Evolutionary conservation across 176 grass and related monocot genomes (phyloP), one percentile per base, ranked within the genome.

Genomic region (Oryza longistaminata): DNA sequence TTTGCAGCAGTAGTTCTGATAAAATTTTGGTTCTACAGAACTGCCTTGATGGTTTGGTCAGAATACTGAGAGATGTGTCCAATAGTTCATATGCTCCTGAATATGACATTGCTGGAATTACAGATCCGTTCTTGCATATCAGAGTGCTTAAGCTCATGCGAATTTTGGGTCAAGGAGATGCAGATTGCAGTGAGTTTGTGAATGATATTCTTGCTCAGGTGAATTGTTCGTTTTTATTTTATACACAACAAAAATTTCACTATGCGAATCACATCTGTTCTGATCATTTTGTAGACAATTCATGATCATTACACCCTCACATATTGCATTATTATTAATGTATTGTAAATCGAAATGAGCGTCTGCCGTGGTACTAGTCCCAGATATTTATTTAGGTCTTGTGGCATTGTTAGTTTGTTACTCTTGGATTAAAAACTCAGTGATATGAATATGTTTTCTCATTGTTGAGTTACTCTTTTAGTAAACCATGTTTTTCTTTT

Each of bases 181-280:
- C 92, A 9, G 97, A 99, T 74, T 87, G 88, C 62, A 96, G 93
- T 75, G 97, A 99, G 85, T 83, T 85, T 83, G 95, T 99, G 76
- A 99, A 99, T 89, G 97, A 99, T 83, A 96, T 99, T 86, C 97
- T 99, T 83, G 97, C 97, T 26, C 97, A 99, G 93, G 97, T 96
- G 45, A 90, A 61, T 83, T 86, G 22, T 84, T 87, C 22, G 64
- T 77, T 60, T 79, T 87, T 83, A 77, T 81, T 89, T 69, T 64
- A 80, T 64, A 67, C 0, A 17, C 42, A 83, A 64, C 33, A 37
- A n/a, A 82, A 53, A 60, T 26, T 66, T 74, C 21, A 21, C 43
- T 21, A 9, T 74, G 71, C 43, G 76, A 58, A 68, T 45, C 65
- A 40, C 62, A 70, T 80, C 43, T 80, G 33, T 21, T 83, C 60